Evolutionary conservation across 2,329 filamentous ascomycete genomes (phyloP).

Genomic region (Chrysoporthe austroafricana): DNA sequence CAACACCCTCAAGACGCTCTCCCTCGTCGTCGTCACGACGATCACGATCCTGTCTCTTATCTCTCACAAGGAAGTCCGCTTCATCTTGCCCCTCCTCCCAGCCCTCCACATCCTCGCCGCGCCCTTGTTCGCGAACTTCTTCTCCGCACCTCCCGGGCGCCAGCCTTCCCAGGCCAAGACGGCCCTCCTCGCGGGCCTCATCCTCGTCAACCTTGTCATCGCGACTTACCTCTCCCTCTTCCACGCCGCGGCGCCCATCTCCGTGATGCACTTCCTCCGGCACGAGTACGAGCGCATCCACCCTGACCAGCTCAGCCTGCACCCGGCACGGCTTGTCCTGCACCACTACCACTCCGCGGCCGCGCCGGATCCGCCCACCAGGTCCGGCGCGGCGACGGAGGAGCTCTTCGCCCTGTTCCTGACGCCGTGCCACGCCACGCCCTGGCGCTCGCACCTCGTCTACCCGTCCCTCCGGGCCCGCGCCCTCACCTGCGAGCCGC

Average conservation of each 20-base stretch:
- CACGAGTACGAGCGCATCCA: slow-evolving; percentile 67
- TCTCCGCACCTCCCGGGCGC: slow-evolving; percentile 43
- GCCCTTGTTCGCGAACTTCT: slow-evolving; percentile 67
- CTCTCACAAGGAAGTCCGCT: slow-evolving; percentile 95
- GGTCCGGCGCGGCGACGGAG: slow-evolving; percentile 35
- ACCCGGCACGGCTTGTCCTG: slow-evolving; percentile 26
- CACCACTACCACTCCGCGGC: slow-evolving; percentile 32
- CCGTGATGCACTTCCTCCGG: slow-evolving; percentile 77
- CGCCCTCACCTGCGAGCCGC: slow-evolving; percentile 89
- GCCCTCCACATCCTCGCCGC: slow-evolving; percentile 82
- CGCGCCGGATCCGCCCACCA: slow-evolving; percentile 32
- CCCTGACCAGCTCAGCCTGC: slow-evolving; percentile 44
- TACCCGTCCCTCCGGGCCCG: slow-evolving; percentile 76
- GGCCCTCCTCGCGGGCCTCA: slow-evolving; percentile 57
- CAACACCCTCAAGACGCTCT: slow-evolving; percentile 57
- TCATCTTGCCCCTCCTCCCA: slow-evolving; percentile 91
- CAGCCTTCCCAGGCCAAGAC: slow-evolving; percentile 46
- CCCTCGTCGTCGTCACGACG: slow-evolving; percentile 62
- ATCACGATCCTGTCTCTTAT: slow-evolving; percentile 72
- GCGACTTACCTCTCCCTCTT: slow-evolving; percentile 73
- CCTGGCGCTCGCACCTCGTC: slow-evolving; percentile 88
- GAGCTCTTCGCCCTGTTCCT: slow-evolving; percentile 77
- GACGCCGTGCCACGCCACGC: slow-evolving; percentile 94
- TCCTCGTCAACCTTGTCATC: slow-evolving; percentile 71
- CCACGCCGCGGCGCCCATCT: slow-evolving; percentile 80